These are phyloP conservation scores for Uronychia setigera DNA, from an alignment of 73 alveolate genomes.

Conservation along the genomic window DNA sequence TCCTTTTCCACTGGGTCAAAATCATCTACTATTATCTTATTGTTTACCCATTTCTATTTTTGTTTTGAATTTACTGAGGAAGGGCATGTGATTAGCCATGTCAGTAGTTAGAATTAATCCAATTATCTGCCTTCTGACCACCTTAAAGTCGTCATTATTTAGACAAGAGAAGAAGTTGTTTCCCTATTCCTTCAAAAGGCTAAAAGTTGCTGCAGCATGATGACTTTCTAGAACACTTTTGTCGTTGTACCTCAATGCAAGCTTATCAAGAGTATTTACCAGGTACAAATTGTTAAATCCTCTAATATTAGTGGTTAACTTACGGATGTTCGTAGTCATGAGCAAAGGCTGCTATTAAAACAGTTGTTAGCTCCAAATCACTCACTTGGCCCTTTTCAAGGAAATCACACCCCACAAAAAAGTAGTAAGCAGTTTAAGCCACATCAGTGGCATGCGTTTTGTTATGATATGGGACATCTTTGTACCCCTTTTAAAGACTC, in stretches of 20 bases:
- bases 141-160: slow-evolving; percentile 53
- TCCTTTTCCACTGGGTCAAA: slow-evolving; percentile 55
- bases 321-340: slow-evolving; percentile 92
- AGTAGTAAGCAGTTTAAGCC: slow-evolving; percentile 52
- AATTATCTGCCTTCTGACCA: slow-evolving; percentile 69
- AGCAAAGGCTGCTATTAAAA: slow-evolving; percentile 52
- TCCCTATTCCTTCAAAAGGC: slow-evolving; percentile 8
- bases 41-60: slow-evolving; percentile 38
- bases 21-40: slow-evolving; percentile 31
- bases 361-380: slow-evolving; percentile 56
- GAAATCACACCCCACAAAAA: slow-evolving; percentile 50
- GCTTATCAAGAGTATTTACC: slow-evolving; percentile 64
- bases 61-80: slow-evolving; percentile 66
- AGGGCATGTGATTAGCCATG: slow-evolving; percentile 82
- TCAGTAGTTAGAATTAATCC: slow-evolving; percentile 83
- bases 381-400: slow-evolving; percentile 56
- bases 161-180: slow-evolving; percentile 48
- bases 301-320: neutral
- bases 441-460: slow-evolving; percentile 79
- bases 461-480: slow-evolving; percentile 62
- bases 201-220: slow-evolving; percentile 56
- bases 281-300: slow-evolving; percentile 83
- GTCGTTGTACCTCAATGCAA: slow-evolving; percentile 88
- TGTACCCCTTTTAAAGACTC: slow-evolving; percentile 45
- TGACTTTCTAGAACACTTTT: slow-evolving; percentile 28